Evolutionary conservation across 768 basidiomycete genomes (phyloP).

Genomic region (Rubroboletus satanas): DNA sequence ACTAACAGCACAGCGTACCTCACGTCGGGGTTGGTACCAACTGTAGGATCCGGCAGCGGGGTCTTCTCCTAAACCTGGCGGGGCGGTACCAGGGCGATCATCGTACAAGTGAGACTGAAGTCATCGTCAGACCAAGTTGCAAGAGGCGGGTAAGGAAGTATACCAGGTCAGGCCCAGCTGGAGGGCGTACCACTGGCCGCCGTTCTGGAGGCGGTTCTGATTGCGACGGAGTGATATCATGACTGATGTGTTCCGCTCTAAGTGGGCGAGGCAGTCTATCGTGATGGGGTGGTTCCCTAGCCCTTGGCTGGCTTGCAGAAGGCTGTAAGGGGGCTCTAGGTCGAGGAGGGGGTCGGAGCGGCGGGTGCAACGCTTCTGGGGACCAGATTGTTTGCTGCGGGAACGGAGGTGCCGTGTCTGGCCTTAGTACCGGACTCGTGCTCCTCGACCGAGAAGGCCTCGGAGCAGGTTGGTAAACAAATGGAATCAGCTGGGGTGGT

Average conservation of each 20-base stretch:
- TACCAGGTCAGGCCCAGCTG: conserved; percentile 21
- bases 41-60: conserved; percentile 14
- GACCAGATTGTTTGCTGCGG: conserved; percentile 21
- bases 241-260: not conserved
- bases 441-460: conserved; percentile 38
- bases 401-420: conserved; percentile 25
- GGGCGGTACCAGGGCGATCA: conserved; percentile 26
- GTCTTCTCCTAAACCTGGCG: conserved; percentile 16
- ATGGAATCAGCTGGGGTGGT: conserved; percentile 52
- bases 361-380: conserved; percentile 17
- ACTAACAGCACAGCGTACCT: conserved; percentile 12
- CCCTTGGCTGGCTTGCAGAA: not conserved
- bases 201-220: not conserved
- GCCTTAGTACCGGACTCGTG: conserved; percentile 34
- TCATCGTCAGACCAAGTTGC: conserved; percentile 1
- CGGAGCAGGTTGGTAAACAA: conserved; percentile 50
- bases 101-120: conserved; percentile 23
- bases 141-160: not conserved
- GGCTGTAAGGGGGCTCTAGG: conserved; percentile 8
- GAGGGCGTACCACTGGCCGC: conserved; percentile 22
- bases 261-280: conserved; percentile 10
- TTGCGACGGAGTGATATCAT: conserved; percentile 11
- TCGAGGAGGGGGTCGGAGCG: conserved; percentile 4
- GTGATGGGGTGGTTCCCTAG: not conserved
- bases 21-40: conserved; percentile 23